Conservation (phyloP, 306 rosid genomes). For the Acacia acuminata region DNA sequence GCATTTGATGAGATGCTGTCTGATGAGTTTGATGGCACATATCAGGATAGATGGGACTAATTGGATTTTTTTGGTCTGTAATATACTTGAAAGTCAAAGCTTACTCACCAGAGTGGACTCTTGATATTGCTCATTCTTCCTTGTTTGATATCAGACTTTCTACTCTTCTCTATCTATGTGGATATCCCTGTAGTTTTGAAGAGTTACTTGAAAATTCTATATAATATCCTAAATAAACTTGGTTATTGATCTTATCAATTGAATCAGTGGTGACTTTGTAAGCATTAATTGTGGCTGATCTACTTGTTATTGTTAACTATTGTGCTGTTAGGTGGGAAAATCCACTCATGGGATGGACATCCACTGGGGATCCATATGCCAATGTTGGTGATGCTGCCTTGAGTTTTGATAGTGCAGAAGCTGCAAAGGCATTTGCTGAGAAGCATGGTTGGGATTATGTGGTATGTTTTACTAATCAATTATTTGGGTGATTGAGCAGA, state of each 20-base stretch:
- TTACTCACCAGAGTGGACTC: not conserved
- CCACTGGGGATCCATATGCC: constrained; percentile 63
- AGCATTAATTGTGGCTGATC: not conserved
- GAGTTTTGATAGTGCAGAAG: constrained; percentile 81
- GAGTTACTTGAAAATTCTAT: not conserved
- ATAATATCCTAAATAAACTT: not conserved
- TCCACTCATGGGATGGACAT: constrained; percentile 94
- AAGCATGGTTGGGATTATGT: constrained; percentile 91
- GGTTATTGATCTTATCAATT: not conserved
- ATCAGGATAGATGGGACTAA: not conserved
- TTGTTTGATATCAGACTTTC: not conserved
- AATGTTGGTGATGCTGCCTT: constrained; percentile 90
- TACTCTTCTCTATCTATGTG: not conserved
- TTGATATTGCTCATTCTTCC: not conserved
- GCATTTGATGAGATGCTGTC: not conserved
- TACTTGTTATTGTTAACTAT: constrained; percentile 18
- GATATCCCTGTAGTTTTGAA: not conserved
- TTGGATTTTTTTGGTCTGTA: not conserved
- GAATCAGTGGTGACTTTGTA: not conserved
- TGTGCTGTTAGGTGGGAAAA: constrained; percentile 86
- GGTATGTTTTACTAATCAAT: constrained; percentile 50
- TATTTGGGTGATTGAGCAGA: not conserved
- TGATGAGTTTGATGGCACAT: not conserved
- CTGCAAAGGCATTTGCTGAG: constrained; percentile 86
- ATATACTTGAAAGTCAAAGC: not conserved